A percentile compares a stretch with the other conserved stretches of the same genome.
Evolutionary conservation across 1,139 yeast species (phyloP).

Genomic region (Lodderomyces parapsilosis): DNA sequence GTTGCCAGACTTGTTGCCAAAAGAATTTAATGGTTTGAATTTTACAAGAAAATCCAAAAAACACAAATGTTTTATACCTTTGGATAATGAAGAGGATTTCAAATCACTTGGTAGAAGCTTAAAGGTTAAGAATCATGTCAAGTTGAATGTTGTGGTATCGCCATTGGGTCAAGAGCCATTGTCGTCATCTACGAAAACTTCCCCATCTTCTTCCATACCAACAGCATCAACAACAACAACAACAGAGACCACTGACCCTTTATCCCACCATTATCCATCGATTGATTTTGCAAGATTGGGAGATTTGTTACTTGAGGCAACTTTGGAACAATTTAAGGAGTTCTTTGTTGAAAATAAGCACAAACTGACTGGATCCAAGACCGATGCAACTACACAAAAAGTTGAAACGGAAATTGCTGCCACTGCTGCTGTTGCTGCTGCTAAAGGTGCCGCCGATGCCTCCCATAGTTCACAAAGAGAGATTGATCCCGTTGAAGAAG

Average conservation of each 20-base stretch:
- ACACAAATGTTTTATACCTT: conserved; percentile 37
- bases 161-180: conserved; percentile 17
- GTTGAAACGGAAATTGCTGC: conserved; percentile 3
- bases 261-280: conserved; percentile 3
- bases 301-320: conserved; percentile 24
- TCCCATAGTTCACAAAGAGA: background rate
- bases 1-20: conserved; percentile 10
- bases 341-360: conserved; percentile 9
- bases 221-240: background rate
- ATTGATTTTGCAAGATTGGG: conserved; percentile 24
- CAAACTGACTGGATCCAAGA: background rate
- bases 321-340: conserved; percentile 25
- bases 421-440: conserved; percentile 1
- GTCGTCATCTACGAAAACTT: background rate
- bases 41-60: conserved; percentile 43
- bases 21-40: background rate
- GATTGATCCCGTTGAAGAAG: background rate
- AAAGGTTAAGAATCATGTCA: conserved; percentile 41
- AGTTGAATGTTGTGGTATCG: conserved; percentile 20
- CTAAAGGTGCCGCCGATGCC: background rate
- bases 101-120: conserved; percentile 46
- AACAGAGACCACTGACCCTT: background rate
- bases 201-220: background rate
- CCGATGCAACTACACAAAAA: background rate
- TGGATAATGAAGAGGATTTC: conserved; percentile 43